These are phyloP conservation scores for Hemisphaericaspora xylofermentans DNA, from an alignment of 1,139 yeast species.

Conservation along the genomic window DNA sequence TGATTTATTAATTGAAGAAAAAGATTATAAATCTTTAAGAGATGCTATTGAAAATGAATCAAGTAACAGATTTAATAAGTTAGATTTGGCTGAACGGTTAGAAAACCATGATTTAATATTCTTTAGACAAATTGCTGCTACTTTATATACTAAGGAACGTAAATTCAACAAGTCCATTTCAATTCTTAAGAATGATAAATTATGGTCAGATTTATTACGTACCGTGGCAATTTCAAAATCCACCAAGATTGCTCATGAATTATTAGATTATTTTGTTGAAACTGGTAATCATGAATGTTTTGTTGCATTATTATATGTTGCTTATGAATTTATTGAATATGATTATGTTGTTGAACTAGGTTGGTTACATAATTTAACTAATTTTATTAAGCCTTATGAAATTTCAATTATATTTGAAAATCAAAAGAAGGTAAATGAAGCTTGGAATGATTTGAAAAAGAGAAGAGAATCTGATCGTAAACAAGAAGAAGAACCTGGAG, in stretches of 20 bases:
- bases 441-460: slow-evolving; percentile 67
- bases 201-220: slow-evolving; percentile 92
- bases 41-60: slow-evolving; percentile 77
- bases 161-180: slow-evolving; percentile 89
- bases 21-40: slow-evolving; percentile 86
- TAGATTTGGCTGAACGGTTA: slow-evolving; percentile 88
- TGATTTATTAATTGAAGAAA: slow-evolving; percentile 92
- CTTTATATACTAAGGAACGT: slow-evolving; percentile 89
- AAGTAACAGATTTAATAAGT: slow-evolving; percentile 86
- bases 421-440: slow-evolving; percentile 60
- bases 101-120: slow-evolving; percentile 89
- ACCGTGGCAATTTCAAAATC: slow-evolving; percentile 86
- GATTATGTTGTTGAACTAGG: slow-evolving; percentile 87
- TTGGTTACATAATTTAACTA: slow-evolving; percentile 81
- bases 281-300: slow-evolving; percentile 96
- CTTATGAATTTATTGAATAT: slow-evolving; percentile 75
- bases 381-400: slow-evolving; percentile 87
- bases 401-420: slow-evolving; percentile 82
- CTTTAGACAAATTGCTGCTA: slow-evolving; percentile 95
- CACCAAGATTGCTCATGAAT: slow-evolving; percentile 81
- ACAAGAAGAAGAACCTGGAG: slow-evolving; percentile 45
- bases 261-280: slow-evolving; percentile 89
- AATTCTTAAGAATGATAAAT: slow-evolving; percentile 84
- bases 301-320: slow-evolving; percentile 83
- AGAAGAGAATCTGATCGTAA: slow-evolving; percentile 62